These are phyloP conservation scores for Hypsizygus marmoreus DNA, from an alignment of 768 basidiomycete species.

Conservation along the genomic window DNA sequence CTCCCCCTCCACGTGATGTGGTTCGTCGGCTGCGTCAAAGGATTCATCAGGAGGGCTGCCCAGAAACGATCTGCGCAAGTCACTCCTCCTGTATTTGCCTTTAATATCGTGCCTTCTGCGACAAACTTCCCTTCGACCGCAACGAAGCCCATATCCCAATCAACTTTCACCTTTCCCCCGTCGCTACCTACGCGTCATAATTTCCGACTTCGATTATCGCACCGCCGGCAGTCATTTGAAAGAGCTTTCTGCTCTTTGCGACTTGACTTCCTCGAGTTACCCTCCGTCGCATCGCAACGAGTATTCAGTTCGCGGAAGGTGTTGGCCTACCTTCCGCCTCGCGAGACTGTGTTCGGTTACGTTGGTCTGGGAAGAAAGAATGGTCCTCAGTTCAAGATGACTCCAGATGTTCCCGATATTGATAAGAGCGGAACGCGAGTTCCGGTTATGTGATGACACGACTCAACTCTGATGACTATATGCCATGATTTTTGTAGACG, in stretches of 20 bases:
- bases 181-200: neutral
- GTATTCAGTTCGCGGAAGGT: conserved; percentile 2
- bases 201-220: conserved; percentile 6
- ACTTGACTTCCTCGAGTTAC: conserved; percentile 4
- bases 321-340: conserved; percentile 10
- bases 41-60: conserved; percentile 37
- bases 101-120: neutral
- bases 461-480: no score
- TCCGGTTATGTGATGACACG: no score
- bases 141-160: neutral
- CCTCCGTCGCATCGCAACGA: conserved; percentile 2
- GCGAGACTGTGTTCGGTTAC: conserved; percentile 19
- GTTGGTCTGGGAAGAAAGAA: conserved; percentile 18
- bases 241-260: conserved; percentile 10
- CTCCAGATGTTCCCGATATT: neutral
- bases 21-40: conserved; percentile 53
- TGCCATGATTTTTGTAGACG: neutral
- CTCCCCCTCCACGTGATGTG: conserved; percentile 54
- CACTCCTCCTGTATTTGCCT: neutral
- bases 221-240: conserved; percentile 12
- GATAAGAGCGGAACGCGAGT: neutral
- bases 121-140: neutral
- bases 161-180: neutral
- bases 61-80: conserved; percentile 5
- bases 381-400: neutral